These are phyloP conservation scores for Kodamaea alishanica DNA, from an alignment of 1,139 yeast genomes.

Conservation along the genomic window DNA sequence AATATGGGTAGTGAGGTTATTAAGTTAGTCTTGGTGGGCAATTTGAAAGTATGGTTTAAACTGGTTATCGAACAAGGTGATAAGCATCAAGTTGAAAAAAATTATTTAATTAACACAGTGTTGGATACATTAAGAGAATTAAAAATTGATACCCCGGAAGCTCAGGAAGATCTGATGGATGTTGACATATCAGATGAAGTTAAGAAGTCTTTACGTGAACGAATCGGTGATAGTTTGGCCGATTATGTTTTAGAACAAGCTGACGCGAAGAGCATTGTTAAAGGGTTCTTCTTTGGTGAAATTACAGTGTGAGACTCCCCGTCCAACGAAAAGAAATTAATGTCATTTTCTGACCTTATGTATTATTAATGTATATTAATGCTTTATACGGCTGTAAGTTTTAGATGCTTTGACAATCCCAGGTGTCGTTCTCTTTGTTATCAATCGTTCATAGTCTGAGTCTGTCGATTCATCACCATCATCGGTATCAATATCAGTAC, in stretches of 20 bases:
- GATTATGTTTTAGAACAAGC: constrained; percentile 45
- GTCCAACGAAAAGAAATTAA: no score
- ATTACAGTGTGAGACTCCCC: constrained; percentile 17
- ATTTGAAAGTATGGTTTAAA: constrained; percentile 74
- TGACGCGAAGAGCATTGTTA: constrained; percentile 54
- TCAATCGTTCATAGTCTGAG: constrained; percentile 15
- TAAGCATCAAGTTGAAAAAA: constrained; percentile 40
- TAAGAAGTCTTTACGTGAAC: constrained; percentile 44
- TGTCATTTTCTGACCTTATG: constrained; percentile 1
- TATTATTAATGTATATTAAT: constrained; percentile 3
- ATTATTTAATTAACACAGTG: constrained; percentile 45
- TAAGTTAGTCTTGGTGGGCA: constrained; percentile 79
- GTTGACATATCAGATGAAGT: constrained; percentile 42
- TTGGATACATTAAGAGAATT: constrained; percentile 53
- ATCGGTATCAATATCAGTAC: constrained; percentile 6
- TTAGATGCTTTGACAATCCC: constrained; percentile 4
- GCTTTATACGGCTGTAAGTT: constrained; percentile 5
- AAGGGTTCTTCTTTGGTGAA: constrained; percentile 81
- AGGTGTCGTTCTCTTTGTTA: constrained; percentile 8
- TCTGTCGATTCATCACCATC: constrained; percentile 5
- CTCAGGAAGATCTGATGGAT: constrained; percentile 29
- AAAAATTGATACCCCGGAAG: constrained; percentile 26
- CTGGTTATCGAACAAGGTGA: constrained; percentile 46
- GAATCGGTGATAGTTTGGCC: constrained; percentile 62
- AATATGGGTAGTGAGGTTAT: constrained; percentile 87